Evolutionary conservation across 371 early-diverging fungal genomes (phyloP), one percentile per base, ranked within the genome.

Genomic region (Mucor irregularis): DNA sequence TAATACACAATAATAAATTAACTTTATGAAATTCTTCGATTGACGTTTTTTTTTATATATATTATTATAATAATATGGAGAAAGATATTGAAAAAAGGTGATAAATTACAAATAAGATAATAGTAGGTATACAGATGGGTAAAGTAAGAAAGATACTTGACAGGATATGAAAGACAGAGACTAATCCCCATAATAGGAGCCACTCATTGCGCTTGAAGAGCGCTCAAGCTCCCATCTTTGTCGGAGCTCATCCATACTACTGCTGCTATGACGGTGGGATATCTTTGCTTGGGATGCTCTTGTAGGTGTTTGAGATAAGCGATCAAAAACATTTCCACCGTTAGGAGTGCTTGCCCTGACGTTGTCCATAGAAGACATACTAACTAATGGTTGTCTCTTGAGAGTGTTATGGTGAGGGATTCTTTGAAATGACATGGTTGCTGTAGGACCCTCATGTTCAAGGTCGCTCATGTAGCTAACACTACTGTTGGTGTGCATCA

Each of bases 201-300:
- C 69, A 49, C 66, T 65, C 62, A 65, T 62, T 4, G 62, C 66
- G 49, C 69, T 69, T 7, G 62, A 34, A 8, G 68, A 33, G 10
- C 72, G 61, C 7, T 49, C 31, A 2, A 47, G 30, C 4, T 58
- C 56, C 69, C 69, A 69, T 28, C 43, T 42, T n/a, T 31, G 37
- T 43, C 58, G 61, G 4, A 69, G 38, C 24, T 69, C 69, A 44
- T 69, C 69, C 54, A 69, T 65, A 17, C 69, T 69, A 28, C 69
- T 47, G 13, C 69, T 69, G 31, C 69, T 69, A 25, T 69, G 59
- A 9, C 69, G 58, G 33, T 61, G 50, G 19, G 71, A 52, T 52
- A 77, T 66, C 37, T 72, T 73, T 16, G 78, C 78, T 21, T 69
- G 71, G 1, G 78, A 77, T 17, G 74, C 74, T 40, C 74, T 58